Evolutionary conservation across 2,329 filamentous ascomycete species (phyloP), one percentile per base, ranked within the genome.

Genomic region (Trichoderma oligosporum): DNA sequence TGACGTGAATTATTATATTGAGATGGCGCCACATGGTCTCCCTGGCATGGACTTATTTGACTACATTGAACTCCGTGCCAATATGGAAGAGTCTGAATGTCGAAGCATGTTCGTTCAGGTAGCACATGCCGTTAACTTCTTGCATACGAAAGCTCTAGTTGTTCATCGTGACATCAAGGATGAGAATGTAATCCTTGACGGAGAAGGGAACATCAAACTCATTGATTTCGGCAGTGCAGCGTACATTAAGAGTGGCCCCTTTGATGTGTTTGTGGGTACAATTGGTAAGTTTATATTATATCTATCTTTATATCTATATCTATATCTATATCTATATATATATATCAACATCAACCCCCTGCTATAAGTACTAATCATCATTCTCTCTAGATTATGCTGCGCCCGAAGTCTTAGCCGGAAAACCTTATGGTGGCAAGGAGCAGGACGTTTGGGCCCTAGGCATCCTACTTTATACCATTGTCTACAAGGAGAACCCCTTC

Each of bases 401-500:
- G 6, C 94, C 94, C n/a, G 94, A 99, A 76, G 94, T 99, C 55
- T 82, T 99, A 47, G 91, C 91, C 58, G 94, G 94, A 46, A 88
- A 87, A 65, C 88, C 92, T 14, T 99, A 99, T 74, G 84, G 88
- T 63, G 94, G 94, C 68, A 96, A 95, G 73, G 93, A 96, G 71
- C 94, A 99, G 77, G 94, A 99, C 68, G 91, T 99, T 27, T 99
- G 94, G 94, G 94, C 94, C 1, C 81, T 99, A 14, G 94, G 94
- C 22, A 97, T 99, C 67, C 82, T 99, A 24, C 83, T 99, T 12
- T 99, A 99, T 77, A 99, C 94, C 25, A 97, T 99, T 68, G 88
- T 97, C 68, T 99, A 99, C 81, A 99, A 97, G 76, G 94, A 99
- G 75, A 99, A 99, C 69, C 93, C 94, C 0, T 99, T 97, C 73